These are phyloP conservation scores for Podospora appendiculata DNA, from an alignment of 495 filamentous ascomycete genomes.

Conservation along the genomic window DNA sequence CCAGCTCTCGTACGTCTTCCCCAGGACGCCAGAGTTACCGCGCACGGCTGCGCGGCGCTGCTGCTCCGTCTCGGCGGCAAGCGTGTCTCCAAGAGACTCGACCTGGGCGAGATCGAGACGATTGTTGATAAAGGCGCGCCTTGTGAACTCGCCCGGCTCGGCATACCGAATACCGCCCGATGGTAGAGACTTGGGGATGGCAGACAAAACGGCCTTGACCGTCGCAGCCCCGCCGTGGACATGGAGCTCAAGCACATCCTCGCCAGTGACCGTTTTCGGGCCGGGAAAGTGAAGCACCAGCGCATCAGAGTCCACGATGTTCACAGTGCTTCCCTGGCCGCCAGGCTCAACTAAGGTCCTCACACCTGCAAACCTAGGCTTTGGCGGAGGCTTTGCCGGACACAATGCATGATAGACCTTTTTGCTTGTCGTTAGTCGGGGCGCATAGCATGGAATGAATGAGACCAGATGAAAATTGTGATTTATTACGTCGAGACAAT, in stretches of 20 bases:
- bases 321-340: constrained; percentile 5
- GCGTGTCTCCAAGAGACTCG: constrained; percentile 78
- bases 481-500: constrained; percentile 54
- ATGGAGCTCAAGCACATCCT: constrained; percentile 88
- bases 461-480: background rate
- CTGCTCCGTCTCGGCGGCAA: constrained; percentile 86
- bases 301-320: constrained; percentile 72
- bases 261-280: constrained; percentile 81
- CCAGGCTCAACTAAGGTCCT: constrained; percentile 67
- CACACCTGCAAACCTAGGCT: constrained; percentile 67
- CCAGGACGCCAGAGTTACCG: constrained; percentile 60
- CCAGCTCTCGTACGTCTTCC: constrained; percentile 82
- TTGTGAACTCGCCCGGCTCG: constrained; percentile 93
- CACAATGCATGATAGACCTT: constrained; percentile 76
- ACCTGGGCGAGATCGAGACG: constrained; percentile 87
- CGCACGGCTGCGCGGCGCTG: constrained; percentile 81
- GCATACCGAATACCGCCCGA: constrained; percentile 64
- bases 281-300: constrained; percentile 82
- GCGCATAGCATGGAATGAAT: background rate
- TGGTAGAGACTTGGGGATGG: constrained; percentile 47
- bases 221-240: constrained; percentile 89
- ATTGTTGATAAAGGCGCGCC: constrained; percentile 82
- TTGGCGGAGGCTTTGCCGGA: constrained; percentile 53
- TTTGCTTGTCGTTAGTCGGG: constrained; percentile 3
- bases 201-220: constrained; percentile 72